phyloP scores from a whole-genome alignment of 257 asterid genomes.

The Nicotiana sylvestris region DNA sequence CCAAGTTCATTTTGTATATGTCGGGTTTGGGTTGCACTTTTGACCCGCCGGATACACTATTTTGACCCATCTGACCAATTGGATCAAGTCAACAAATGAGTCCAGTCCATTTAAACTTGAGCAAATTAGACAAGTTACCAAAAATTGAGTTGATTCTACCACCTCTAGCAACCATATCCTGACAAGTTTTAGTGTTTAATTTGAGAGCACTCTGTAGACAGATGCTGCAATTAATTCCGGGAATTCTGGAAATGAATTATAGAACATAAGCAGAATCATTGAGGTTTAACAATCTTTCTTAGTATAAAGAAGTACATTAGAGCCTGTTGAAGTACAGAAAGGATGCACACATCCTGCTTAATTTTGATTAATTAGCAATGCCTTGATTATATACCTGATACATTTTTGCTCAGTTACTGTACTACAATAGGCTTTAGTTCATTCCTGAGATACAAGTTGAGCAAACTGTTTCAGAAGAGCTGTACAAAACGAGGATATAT shows the following conservation, averaged over 20 bases:
- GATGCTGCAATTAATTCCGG: slow-evolving; percentile 76
- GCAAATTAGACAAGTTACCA: not conserved
- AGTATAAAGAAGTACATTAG: not conserved
- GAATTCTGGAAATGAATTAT: slow-evolving; percentile 34
- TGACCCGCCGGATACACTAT: not conserved
- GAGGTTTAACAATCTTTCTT: not conserved
- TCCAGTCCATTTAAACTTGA: not conserved
- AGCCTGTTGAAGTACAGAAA: not conserved
- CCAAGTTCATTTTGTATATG: not conserved
- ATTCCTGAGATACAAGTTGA: slow-evolving; percentile 8
- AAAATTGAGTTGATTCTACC: not conserved
- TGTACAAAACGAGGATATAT: not conserved
- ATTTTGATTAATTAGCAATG: not conserved
- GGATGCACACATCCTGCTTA: not conserved
- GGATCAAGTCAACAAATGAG: not conserved
- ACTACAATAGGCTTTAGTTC: slow-evolving; percentile 7
- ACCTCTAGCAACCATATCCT: not conserved
- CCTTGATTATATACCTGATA: not conserved
- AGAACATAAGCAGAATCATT: not conserved
- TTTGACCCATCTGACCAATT: not conserved
- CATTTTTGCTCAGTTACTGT: not conserved
- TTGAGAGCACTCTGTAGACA: slow-evolving; percentile 35
- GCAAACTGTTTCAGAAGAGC: slow-evolving; percentile 10
- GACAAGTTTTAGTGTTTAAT: not conserved
- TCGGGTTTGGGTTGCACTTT: not conserved